Evolutionary conservation across 495 filamentous ascomycete species (phyloP), one percentile per base, ranked within the genome.

Genomic region (Xylaria scruposa): DNA sequence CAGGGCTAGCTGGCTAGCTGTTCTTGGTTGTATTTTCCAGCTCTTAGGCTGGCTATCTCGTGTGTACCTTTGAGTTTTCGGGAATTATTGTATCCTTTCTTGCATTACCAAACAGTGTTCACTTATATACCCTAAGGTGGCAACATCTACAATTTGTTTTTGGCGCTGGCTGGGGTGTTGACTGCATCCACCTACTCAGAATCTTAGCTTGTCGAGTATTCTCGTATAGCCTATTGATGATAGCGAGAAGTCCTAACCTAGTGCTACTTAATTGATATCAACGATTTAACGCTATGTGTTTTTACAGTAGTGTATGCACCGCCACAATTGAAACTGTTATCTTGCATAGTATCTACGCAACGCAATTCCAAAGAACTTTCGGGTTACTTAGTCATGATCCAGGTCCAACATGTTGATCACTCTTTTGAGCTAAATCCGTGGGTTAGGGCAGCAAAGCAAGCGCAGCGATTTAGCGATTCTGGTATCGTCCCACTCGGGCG

Each of bases 111-210:
- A 51, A n/a, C 31, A 24, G 47, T 24, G 10, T 17, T 70, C 26
- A 56, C 44, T 59, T 71, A 71, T 53, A 71, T 71, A 65, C 60
- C 69, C 60, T 6, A 44, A 65, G 69, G 49, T 71, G 69, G 69
- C 60, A 59, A 71, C 61, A 71, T 71, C 68, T 64, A 54, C 33
- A 36, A 19, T 36, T 64, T 70, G 42, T 54, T 54, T 51, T 58
- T 65, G 60, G 47, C 42, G 8, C 69, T 47, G 70, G 51, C 36
- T n/a, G 40, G 51, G 46, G 17, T 29, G 53, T 49, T 46, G 62
- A 47, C 38, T 40, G 29, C 62, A 59, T 59, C 13, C 36, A 24
- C 10, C 47, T 64, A 15, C 4, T 13, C 15, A 66, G 31, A 54
- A 46, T 46, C 10, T 12, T 71, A 29, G 60, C 26, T 6, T 47